A percentile compares a stretch with the other conserved stretches of the same genome.
Evolutionary conservation across 768 basidiomycete genomes (phyloP).

Genomic region (Naematelia aurantialba): DNA sequence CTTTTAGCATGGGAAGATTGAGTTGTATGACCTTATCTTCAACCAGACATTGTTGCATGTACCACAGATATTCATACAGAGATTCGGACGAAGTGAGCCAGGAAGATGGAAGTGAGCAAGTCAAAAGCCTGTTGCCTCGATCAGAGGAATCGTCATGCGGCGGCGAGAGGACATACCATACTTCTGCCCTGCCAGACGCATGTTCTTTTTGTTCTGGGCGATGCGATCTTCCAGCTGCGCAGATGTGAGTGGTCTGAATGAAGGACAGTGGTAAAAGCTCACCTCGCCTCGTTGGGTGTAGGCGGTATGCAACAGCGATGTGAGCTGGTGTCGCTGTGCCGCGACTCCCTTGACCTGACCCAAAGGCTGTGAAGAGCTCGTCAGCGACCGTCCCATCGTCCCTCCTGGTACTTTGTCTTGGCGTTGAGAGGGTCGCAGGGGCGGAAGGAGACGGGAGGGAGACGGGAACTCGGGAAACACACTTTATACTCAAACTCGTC

Average conservation of each 20-base stretch:
- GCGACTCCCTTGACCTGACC: conserved; percentile 47
- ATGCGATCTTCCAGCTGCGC: conserved; percentile 30
- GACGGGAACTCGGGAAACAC: conserved; percentile 9
- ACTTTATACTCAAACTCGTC: conserved; percentile 46
- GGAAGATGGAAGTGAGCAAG: not conserved
- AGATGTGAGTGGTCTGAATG: not conserved
- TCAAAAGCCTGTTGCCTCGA: conserved; percentile 9
- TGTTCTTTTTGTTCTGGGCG: conserved; percentile 36
- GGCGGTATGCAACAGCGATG: conserved; percentile 42
- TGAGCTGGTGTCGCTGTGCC: conserved; percentile 47
- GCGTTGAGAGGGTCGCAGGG: no score
- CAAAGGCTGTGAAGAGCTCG: conserved; percentile 28
- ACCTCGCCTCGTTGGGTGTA: conserved; percentile 29
- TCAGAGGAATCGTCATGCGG: not conserved
- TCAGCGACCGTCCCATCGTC: no score
- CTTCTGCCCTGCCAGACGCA: conserved; percentile 30
- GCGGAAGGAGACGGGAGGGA: not conserved
- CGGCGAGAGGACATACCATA: conserved; percentile 24
- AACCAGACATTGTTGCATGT: conserved; percentile 7
- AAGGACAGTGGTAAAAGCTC: not conserved
- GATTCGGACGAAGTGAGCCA: no score
- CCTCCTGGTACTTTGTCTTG: no score
- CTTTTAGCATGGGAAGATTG: no score
- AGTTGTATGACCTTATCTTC: not conserved
- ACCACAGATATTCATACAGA: no score